Conservation (phyloP, 225 moss, liverwort and hornwort genomes). For the Thuidium tamariscinum region DNA sequence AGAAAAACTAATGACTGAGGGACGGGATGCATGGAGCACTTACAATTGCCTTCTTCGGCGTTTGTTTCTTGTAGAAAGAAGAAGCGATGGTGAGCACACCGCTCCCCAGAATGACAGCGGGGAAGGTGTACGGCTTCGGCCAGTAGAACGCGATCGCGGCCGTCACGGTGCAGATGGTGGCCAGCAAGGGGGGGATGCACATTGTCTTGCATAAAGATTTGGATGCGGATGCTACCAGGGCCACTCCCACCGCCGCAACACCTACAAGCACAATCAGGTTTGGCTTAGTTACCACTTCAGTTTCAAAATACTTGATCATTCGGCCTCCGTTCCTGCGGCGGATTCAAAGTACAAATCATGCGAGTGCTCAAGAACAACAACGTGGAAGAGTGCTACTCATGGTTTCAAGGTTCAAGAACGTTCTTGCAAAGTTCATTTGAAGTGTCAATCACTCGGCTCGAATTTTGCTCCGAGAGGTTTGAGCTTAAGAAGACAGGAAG, state of each 20-base stretch:
- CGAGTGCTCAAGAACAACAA: not conserved
- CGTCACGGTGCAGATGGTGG: conserved; percentile 24
- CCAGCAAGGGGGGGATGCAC: conserved; percentile 27
- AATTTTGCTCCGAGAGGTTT: not conserved
- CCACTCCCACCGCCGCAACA: conserved; percentile 46
- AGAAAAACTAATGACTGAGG: not conserved
- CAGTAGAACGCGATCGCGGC: conserved; percentile 45
- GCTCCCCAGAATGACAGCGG: conserved; percentile 35
- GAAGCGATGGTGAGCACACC: conserved; percentile 27
- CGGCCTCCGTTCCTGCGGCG: not conserved
- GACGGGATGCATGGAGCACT: not conserved
- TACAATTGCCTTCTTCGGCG: not conserved
- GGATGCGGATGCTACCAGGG: conserved; percentile 39
- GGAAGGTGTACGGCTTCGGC: conserved; percentile 54
- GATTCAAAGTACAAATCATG: not conserved
- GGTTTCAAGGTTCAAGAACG: not conserved
- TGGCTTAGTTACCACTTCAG: not conserved
- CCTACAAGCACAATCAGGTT: conserved; percentile 1
- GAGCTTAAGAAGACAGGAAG: not conserved
- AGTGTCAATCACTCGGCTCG: not conserved
- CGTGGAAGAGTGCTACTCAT: not conserved
- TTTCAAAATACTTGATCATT: not conserved
- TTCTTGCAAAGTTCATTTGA: not conserved
- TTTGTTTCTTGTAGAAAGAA: conserved; percentile 27
- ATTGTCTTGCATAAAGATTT: conserved; percentile 44